phyloP scores from a whole-genome alignment of 2,329 filamentous ascomycete genomes.

The Colletotrichum truncatum region DNA sequence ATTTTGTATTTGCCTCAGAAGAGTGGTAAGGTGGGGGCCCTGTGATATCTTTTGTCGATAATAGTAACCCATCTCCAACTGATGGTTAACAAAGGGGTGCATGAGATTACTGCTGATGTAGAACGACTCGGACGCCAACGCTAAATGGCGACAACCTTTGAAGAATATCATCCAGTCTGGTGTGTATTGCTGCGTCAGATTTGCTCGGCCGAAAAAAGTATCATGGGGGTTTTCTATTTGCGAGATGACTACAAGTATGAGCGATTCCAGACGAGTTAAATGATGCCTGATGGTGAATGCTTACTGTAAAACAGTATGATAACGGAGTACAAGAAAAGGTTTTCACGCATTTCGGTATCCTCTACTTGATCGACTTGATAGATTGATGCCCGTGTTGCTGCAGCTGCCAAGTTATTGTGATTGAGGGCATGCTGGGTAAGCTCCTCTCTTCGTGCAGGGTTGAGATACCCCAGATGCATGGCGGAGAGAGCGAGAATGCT shows the following conservation, averaged over 20 bases:
- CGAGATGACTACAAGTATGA: neutral
- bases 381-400: neutral
- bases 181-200: neutral
- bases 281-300: neutral
- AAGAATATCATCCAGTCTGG: neutral
- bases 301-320: neutral
- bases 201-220: neutral
- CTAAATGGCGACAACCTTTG: neutral
- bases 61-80: neutral
- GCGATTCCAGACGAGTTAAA: neutral
- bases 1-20: neutral
- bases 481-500: conserved; percentile 58
- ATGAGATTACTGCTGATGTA: neutral
- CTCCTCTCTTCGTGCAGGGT: conserved; percentile 16
- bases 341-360: neutral
- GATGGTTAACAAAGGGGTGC: neutral
- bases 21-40: neutral
- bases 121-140: neutral
- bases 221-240: neutral
- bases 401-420: neutral
- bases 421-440: neutral
- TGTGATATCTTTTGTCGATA: neutral
- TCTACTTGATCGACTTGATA: neutral
- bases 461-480: conserved; percentile 52
- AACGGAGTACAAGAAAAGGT: neutral